Evolutionary conservation across 1,284 basidiomycete genomes (phyloP), one percentile per base, ranked within the genome.

Genomic region (Mycena sp.): DNA sequence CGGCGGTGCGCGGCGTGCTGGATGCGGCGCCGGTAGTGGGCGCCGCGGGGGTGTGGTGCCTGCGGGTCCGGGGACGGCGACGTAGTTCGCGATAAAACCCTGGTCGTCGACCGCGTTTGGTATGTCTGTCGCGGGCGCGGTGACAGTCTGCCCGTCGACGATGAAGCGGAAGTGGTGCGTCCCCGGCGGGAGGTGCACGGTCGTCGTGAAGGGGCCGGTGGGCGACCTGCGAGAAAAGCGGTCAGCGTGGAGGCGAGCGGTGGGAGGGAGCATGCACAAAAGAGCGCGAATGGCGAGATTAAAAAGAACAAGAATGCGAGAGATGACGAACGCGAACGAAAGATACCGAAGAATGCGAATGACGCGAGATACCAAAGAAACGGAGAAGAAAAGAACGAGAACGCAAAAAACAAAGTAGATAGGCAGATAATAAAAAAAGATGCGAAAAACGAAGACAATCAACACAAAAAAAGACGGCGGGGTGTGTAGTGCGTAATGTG

Each of bases 151-250:
- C 62, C 94, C 92, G 77, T 99, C 98, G 63, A 99, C 95, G 69
- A 99, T 88, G 82, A 99, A 99, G 69, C 96, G 95, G 74, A 99
- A 86, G 64, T 97, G 93, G 74, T 99, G 96, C 2, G 96, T 96
- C 23, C 97, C 98, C 0, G 96, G 95, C 14, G 90, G 87, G 3
- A 98, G 85, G 17, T 79, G 65, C 41, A 92, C 83, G 61, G 78
- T 83, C 14, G 80, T 77, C 37, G 74, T 78, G 76, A 82, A 85
- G 19, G 57, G 41, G 25, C 40, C 60, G 44, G 51, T 58, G 23
- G 50, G 55, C 44, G n/a, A n/a, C n/a, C n/a, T n/a, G n/a, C n/a
- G n/a, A n/a, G n/a, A n/a, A n/a, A n/a, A n/a, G n/a, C n/a, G n/a
- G n/a, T n/a, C n/a, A n/a, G n/a, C n/a, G n/a, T n/a, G n/a, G n/a